Percentiles rank a stretch among this genome's conserved stretches.
These are phyloP conservation scores for Glutinoglossum americanum DNA, from an alignment of 495 filamentous ascomycete genomes.

Conservation along the genomic window DNA sequence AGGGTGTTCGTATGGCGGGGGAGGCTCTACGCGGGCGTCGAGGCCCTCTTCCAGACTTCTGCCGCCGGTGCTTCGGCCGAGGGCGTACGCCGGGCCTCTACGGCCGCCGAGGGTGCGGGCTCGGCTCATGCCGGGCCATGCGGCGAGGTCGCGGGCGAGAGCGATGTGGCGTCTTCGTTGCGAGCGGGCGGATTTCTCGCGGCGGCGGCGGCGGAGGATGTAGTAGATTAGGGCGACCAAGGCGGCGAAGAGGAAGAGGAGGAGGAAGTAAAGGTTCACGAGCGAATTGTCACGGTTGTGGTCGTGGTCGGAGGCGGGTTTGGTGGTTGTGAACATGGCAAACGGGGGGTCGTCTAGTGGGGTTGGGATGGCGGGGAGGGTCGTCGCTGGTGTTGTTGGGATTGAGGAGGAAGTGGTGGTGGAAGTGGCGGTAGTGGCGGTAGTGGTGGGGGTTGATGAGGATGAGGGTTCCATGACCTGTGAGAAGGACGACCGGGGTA, in stretches of 20 bases:
- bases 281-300: slow-evolving; percentile 8
- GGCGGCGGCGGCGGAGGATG: slow-evolving; percentile 12
- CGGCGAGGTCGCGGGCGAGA: slow-evolving; percentile 16
- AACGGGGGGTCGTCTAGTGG: not conserved
- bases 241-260: slow-evolving; percentile 16
- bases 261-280: slow-evolving; percentile 21
- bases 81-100: no score
- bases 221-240: slow-evolving; percentile 11
- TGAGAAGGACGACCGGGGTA: not conserved
- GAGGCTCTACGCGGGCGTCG: slow-evolving; percentile 21
- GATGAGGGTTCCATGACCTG: not conserved
- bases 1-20: slow-evolving; percentile 18
- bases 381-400: not conserved
- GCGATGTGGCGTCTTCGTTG: slow-evolving; percentile 13
- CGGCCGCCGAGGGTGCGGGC: slow-evolving; percentile 1
- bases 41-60: slow-evolving; percentile 17
- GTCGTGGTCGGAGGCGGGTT: no score
- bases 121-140: slow-evolving; percentile 11
- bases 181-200: slow-evolving; percentile 8
- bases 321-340: not conserved
- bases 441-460: not conserved
- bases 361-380: not conserved
- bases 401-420: no score
- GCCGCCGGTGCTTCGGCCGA: slow-evolving; percentile 4
- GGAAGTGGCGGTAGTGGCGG: not conserved